Conservation (phyloP, 179 eudicot species). For the Carnegiea gigantea region DNA sequence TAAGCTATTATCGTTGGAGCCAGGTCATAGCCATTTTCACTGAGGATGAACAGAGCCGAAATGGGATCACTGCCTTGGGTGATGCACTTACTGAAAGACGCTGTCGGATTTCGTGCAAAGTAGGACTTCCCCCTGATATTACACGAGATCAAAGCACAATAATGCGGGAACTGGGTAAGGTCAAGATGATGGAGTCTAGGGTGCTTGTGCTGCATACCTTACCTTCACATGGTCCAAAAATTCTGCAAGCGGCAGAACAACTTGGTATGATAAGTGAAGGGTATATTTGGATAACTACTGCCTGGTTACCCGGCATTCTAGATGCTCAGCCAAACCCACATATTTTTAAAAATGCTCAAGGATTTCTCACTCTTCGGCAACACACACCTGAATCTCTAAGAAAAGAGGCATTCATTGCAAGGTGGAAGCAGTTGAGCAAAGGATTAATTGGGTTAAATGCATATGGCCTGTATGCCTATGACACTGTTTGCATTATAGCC, state of each 20-base stretch:
- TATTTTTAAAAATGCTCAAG: slow-evolving; percentile 36
- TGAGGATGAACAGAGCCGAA: slow-evolving; percentile 71
- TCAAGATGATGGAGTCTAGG: slow-evolving; percentile 62
- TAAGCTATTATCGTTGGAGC: slow-evolving; percentile 54
- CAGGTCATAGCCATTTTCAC: slow-evolving; percentile 57
- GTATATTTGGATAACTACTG: slow-evolving; percentile 76
- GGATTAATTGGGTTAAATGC: slow-evolving; percentile 52
- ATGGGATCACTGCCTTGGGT: slow-evolving; percentile 55
- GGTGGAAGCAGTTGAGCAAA: slow-evolving; percentile 67
- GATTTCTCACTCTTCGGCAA: slow-evolving; percentile 59
- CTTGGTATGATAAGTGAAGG: slow-evolving; percentile 71
- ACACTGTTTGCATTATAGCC: slow-evolving; percentile 71
- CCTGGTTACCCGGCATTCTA: slow-evolving; percentile 63
- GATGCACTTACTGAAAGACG: slow-evolving; percentile 58
- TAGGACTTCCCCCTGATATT: slow-evolving; percentile 51
- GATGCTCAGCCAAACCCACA: slow-evolving; percentile 41
- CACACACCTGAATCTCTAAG: slow-evolving; percentile 62
- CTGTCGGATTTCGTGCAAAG: slow-evolving; percentile 64
- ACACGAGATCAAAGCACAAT: slow-evolving; percentile 26
- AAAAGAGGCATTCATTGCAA: slow-evolving; percentile 48
- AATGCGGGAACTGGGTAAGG: slow-evolving; percentile 41
- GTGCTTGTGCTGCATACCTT: slow-evolving; percentile 60
- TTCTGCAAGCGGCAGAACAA: slow-evolving; percentile 50
- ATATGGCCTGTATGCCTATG: slow-evolving; percentile 74
- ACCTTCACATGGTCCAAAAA: slow-evolving; percentile 39